Evolutionary conservation across 2,329 filamentous ascomycete genomes (phyloP), one percentile per base, ranked within the genome.

Genomic region (Cladosporium phlei): DNA sequence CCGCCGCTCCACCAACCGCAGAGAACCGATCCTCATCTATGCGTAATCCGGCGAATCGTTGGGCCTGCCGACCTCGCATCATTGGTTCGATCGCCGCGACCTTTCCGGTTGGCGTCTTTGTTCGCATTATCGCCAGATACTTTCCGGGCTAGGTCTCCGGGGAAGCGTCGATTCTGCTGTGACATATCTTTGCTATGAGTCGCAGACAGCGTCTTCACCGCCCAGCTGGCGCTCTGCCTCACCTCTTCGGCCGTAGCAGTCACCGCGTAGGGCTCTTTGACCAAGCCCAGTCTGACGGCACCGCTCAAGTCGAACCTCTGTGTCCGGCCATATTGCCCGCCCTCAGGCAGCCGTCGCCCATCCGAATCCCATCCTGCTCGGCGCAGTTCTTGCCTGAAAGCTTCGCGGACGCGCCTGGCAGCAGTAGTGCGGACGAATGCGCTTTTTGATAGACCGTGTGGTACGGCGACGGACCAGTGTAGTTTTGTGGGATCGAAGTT

Each of bases 391-490:
- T 69, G 61, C 34, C 56, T 54, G 38, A 80, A 70, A 2, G 73
- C 74, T 22, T 62, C 53, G 33, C 69, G 64, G 21, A 72, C 53
- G 56, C 72, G 69, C 49, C 71, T 66, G 19, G 61, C 60, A 19
- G 62, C 63, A 61, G 68, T 70, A 10, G 68, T 70, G 16, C 78
- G 66, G n/a, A 79, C 66, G 17, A 71, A 69, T 6, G 64, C 63
- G 46, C 71, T 74, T 17, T 61, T 59, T 3, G 52, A 45, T 57
- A 60, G 44, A 50, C 56, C 50, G 43, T 62, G 51, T 47, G 60
- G 52, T n/a, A 53, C 42, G 47, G 67, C 55, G 5, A 74, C 66
- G 12, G 62, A 60, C 71, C 72, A 77, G 69, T 75, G 75, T 14
- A 80, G 64, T 25, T 62, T 64, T 55, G 68, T 62, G 8, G 59